phyloP scores from a whole-genome alignment of 176 grass and related monocot genomes.

The Avena atlantica region DNA sequence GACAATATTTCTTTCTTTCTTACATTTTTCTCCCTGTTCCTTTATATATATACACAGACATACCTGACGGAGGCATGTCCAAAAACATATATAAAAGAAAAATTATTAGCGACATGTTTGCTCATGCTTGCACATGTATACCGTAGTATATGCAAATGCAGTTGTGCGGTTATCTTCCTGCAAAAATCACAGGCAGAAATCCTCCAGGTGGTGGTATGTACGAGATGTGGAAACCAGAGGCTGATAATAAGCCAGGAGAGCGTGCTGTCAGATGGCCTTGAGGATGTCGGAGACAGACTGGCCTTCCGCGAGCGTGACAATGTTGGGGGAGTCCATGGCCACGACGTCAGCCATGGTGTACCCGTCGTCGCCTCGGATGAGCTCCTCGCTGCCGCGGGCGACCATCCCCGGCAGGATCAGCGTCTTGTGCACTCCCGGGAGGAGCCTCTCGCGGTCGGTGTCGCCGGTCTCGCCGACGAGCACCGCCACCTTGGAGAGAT shows the following conservation, averaged over 20 bases:
- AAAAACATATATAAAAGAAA: neutral
- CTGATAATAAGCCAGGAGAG: neutral
- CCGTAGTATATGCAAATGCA: neutral
- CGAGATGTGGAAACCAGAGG: neutral
- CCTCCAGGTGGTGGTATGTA: neutral
- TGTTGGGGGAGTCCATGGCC: conserved; percentile 58
- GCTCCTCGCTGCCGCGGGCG: conserved; percentile 63
- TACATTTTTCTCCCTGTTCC: neutral
- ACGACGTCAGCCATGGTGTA: conserved; percentile 72
- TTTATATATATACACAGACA: conserved; percentile 28
- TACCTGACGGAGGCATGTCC: neutral
- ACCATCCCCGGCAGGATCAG: conserved; percentile 65
- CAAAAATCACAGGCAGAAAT: neutral
- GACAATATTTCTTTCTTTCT: neutral
- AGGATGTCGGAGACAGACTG: conserved; percentile 41
- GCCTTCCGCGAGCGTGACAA: conserved; percentile 49
- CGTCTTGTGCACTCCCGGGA: conserved; percentile 82
- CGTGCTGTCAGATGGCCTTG: conserved; percentile 25
- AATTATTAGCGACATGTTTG: conserved; percentile 35
- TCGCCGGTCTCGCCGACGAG: conserved; percentile 86
- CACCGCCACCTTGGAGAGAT: conserved; percentile 69
- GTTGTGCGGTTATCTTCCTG: neutral
- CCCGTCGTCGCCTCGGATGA: conserved; percentile 65
- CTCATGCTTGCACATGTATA: conserved; percentile 11
- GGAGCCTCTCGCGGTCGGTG: conserved; percentile 76